A percentile compares a stretch with the other conserved stretches of the same genome.
Evolutionary conservation across 2,329 filamentous ascomycete genomes (phyloP).

Genomic region (Bipolaris bicolor): DNA sequence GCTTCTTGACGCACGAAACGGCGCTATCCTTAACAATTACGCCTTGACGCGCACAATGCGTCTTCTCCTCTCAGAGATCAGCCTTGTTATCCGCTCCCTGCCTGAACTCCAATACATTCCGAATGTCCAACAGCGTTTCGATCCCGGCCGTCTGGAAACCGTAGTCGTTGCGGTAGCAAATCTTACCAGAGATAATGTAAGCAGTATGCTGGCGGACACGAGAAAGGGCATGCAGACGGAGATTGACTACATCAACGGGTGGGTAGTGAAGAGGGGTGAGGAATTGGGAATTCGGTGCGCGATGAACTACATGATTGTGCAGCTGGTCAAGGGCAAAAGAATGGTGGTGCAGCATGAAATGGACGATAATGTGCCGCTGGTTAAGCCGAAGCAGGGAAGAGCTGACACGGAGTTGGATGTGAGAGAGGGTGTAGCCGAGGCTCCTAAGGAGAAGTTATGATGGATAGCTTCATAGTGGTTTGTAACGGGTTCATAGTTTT

Average conservation of each 20-base stretch:
- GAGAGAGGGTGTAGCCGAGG: neutral
- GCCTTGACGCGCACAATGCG: constrained; percentile 70
- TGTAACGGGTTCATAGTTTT: too few relatives aligned
- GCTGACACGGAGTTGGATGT: constrained; percentile 6
- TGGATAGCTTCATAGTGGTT: neutral
- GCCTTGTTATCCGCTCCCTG: constrained; percentile 71
- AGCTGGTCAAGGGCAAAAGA: constrained; percentile 75
- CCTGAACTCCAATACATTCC: constrained; percentile 73
- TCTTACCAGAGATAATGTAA: constrained; percentile 63
- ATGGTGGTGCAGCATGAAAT: constrained; percentile 52
- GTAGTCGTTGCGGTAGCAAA: constrained; percentile 62
- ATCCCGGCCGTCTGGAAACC: constrained; percentile 65
- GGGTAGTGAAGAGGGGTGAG: constrained; percentile 75
- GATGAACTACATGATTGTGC: constrained; percentile 74
- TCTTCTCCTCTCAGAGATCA: constrained; percentile 75
- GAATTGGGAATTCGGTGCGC: constrained; percentile 74
- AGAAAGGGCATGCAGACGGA: constrained; percentile 69
- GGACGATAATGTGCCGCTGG: constrained; percentile 49
- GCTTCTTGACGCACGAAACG: constrained; percentile 77
- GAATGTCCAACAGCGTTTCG: constrained; percentile 65
- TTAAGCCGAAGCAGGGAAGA: constrained; percentile 18
- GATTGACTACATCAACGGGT: constrained; percentile 86
- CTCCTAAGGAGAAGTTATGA: neutral
- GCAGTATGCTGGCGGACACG: constrained; percentile 72
- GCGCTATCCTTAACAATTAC: constrained; percentile 71